phyloP scores from a whole-genome alignment of 2,329 filamentous ascomycete species.

The Diaporthe citrichinensis region DNA sequence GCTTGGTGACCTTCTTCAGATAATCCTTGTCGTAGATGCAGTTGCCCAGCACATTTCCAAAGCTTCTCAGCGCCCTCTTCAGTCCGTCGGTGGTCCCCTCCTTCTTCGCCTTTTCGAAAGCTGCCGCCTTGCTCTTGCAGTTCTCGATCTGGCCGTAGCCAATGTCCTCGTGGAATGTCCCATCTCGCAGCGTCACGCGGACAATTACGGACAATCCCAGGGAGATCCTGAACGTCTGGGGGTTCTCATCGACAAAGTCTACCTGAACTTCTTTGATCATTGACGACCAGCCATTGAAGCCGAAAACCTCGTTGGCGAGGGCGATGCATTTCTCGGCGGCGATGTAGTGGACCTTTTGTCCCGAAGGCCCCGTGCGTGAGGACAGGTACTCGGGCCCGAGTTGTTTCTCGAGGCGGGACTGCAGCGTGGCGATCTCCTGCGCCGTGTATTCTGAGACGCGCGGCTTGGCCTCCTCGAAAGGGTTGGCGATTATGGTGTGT shows the following conservation, averaged over 20 bases:
- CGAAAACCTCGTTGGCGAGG: slow-evolving; percentile 94
- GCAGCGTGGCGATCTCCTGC: slow-evolving; percentile 89
- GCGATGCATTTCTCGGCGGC: slow-evolving; percentile 97
- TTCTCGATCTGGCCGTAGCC: slow-evolving; percentile 98
- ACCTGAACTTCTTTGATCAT: slow-evolving; percentile 95
- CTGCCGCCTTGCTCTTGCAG: slow-evolving; percentile 92
- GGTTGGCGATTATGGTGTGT: slow-evolving; percentile 77
- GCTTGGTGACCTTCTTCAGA: slow-evolving; percentile 87
- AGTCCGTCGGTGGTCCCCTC: slow-evolving; percentile 95
- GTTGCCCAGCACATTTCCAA: slow-evolving; percentile 97
- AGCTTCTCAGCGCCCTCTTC: slow-evolving; percentile 90
- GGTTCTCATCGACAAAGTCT: slow-evolving; percentile 93
- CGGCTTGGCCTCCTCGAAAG: slow-evolving; percentile 81
- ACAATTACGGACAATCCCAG: slow-evolving; percentile 92
- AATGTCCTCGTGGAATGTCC: slow-evolving; percentile 97
- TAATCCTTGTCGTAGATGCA: slow-evolving; percentile 99
- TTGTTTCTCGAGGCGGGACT: slow-evolving; percentile 90
- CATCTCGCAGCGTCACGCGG: slow-evolving; percentile 89
- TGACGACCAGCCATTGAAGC: slow-evolving; percentile 98
- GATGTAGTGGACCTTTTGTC: slow-evolving; percentile 91
- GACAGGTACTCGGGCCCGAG: slow-evolving; percentile 97
- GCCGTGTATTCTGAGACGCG: slow-evolving; percentile 87
- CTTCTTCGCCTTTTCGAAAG: slow-evolving; percentile 99
- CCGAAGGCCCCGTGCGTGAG: slow-evolving; percentile 83
- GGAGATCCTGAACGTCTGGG: slow-evolving; percentile 82